Conservation (phyloP, 768 basidiomycete genomes). For the Amanita rimosa region DNA sequence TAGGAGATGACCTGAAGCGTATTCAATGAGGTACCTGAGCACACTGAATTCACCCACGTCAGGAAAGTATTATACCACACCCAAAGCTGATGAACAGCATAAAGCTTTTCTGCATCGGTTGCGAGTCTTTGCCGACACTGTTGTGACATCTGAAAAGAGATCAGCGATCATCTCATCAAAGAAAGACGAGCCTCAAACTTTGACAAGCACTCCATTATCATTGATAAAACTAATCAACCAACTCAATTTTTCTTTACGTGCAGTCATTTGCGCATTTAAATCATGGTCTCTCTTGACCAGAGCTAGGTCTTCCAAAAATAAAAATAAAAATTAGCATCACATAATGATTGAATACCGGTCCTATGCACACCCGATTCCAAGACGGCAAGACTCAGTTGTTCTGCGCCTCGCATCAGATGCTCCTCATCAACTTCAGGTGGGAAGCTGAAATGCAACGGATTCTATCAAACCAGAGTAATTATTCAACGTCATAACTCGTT, state of each 20-base stretch:
- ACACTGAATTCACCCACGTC: constrained; percentile 28
- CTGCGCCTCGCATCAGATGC: constrained; percentile 69
- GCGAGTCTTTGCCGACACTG: constrained; percentile 62
- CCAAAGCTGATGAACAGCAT: constrained; percentile 78
- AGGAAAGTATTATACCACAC: constrained; percentile 57
- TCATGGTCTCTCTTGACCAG: constrained; percentile 71
- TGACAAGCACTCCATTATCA: constrained; percentile 68
- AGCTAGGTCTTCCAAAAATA: constrained; percentile 38
- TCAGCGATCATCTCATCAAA: background rate
- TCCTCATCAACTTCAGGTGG: constrained; percentile 73
- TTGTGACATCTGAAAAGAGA: constrained; percentile 60
- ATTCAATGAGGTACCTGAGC: background rate
- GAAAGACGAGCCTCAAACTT: constrained; percentile 31
- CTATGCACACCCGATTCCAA: constrained; percentile 52
- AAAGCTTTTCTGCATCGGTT: constrained; percentile 79
- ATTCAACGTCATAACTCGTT: background rate
- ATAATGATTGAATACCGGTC: constrained; percentile 4
- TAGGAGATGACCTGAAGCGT: constrained; percentile 35
- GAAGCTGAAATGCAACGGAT: constrained; percentile 72
- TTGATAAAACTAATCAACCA: constrained; percentile 89
- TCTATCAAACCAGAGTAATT: constrained; percentile 23
- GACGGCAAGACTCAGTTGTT: constrained; percentile 60
- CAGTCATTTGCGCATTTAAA: constrained; percentile 63
- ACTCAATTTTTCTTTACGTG: constrained; percentile 62
- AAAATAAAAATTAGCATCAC: background rate